Conservation (phyloP, 441 rosid species). For the Erysimum cheiri region DNA sequence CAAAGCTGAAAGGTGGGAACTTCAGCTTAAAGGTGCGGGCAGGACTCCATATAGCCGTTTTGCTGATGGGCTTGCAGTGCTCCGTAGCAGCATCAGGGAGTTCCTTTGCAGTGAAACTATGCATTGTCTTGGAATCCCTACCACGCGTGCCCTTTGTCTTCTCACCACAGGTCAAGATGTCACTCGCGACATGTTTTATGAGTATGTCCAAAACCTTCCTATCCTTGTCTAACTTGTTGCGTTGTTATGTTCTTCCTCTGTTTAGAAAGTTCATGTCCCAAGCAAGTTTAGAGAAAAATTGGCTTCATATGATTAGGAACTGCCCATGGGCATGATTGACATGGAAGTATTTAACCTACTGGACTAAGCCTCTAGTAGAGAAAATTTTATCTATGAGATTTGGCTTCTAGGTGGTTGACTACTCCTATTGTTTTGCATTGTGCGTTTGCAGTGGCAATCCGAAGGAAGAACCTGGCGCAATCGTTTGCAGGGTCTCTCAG, state of each 20-base stretch:
- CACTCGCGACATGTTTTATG: slow-evolving; percentile 95
- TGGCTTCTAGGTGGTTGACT: slow-evolving; percentile 21
- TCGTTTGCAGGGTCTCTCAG: slow-evolving; percentile 89
- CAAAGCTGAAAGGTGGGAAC: slow-evolving; percentile 91
- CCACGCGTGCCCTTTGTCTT: slow-evolving; percentile 94
- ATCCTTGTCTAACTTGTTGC: background rate
- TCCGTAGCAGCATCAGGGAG: slow-evolving; percentile 94
- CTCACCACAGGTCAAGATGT: slow-evolving; percentile 93
- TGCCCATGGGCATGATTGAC: slow-evolving; percentile 2
- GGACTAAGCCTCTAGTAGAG: background rate
- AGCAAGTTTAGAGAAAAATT: background rate
- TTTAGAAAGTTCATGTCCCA: background rate
- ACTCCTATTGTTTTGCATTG: slow-evolving; percentile 13
- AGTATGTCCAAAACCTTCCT: slow-evolving; percentile 62
- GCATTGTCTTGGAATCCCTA: slow-evolving; percentile 90
- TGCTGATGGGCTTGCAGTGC: slow-evolving; percentile 98
- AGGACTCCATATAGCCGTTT: slow-evolving; percentile 96
- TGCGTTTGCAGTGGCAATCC: slow-evolving; percentile 79
- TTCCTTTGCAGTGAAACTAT: slow-evolving; percentile 95
- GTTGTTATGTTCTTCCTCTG: slow-evolving; percentile 2
- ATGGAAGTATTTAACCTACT: background rate
- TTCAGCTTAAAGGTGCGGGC: slow-evolving; percentile 99
- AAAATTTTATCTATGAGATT: background rate
- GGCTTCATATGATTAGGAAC: background rate
- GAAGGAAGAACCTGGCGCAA: slow-evolving; percentile 96